Base-by-base conservation (phyloP, 2,329 filamentous ascomycete species). In the Talaromyces sp. region DNA sequence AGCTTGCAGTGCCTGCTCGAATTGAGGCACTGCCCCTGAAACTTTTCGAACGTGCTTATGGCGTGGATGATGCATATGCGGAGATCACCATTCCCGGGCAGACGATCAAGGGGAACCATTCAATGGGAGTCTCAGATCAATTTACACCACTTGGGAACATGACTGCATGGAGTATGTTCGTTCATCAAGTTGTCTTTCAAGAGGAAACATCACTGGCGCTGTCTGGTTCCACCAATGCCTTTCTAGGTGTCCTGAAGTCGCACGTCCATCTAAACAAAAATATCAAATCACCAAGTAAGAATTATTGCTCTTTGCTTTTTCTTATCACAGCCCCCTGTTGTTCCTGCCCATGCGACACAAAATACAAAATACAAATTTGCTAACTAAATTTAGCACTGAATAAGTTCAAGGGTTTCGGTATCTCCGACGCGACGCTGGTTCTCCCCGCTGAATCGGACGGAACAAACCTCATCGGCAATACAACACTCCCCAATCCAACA, bases 41-140 rank as follows among this genome's bases (percentile, higher is more conserved):
- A 20, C 36, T 60, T 1, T 65, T 61, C 30, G 49, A 56, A n/a
- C 56, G 56, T 19, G 49, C 52, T 1, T 46, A 48, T 9, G 60
- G 61, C 1, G 41, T 51, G 3, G 47, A 61, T 6, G 30, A 57
- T 30, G 46, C 62, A 2, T 64, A 59, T 20, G 59, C 49, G 11
- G 35, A 43, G n/a, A 39, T 65, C n/a, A 32, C 56, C 3, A 51
- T 65, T 19, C 52, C 58, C 3, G 62, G 60, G 0, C 54, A 59
- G 32, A 59, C 47, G 2, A 61, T 62, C 42, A 65, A 62, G 35
- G 63, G 63, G 16, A 64, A 63, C 32, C 48, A 62, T 41, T 54
- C 46, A 4, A 49, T 62, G 24, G 56, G 52, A 4, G 54, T 62
- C 22, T 17, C 16, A 1, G 44, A 62, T 9, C 43, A 47, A 16